A percentile compares a stretch with the other conserved stretches of the same genome.
Conservation (phyloP, 768 basidiomycete species). For the Naematelia aurantialba region DNA sequence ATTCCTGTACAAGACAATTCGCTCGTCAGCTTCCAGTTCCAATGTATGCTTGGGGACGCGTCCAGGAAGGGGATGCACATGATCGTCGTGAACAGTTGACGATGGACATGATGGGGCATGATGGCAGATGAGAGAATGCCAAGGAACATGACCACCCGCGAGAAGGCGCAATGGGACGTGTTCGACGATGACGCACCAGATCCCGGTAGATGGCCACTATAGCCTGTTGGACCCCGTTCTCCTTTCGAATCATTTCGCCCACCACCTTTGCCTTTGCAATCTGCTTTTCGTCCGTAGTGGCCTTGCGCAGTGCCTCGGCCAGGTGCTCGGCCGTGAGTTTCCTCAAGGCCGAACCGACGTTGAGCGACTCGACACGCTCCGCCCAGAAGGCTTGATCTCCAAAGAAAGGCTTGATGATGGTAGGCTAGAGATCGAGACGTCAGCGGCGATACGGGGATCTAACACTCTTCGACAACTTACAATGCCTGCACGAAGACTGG, state of each 20-base stretch:
- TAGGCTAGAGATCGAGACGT: slow-evolving; percentile 56
- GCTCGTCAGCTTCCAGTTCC: no score
- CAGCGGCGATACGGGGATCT: slow-evolving; percentile 53
- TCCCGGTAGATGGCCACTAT: slow-evolving; percentile 96
- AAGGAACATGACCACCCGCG: no score
- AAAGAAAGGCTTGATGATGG: slow-evolving; percentile 95
- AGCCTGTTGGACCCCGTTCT: slow-evolving; percentile 89
- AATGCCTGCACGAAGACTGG: slow-evolving; percentile 68
- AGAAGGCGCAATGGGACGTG: no score
- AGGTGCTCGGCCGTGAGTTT: slow-evolving; percentile 77
- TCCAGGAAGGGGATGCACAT: no score
- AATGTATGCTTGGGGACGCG: no score
- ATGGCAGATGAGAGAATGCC: no score
- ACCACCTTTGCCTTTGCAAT: slow-evolving; percentile 76
- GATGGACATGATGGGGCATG: no score
- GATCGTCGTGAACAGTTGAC: no score
- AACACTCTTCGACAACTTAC: no score
- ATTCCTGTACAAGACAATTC: no score
- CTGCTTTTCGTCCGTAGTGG: slow-evolving; percentile 84
- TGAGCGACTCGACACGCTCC: slow-evolving; percentile 93
- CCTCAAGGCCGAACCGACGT: slow-evolving; percentile 80
- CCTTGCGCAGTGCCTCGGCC: slow-evolving; percentile 70
- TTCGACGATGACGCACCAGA: slow-evolving; percentile 53
- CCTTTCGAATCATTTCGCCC: slow-evolving; percentile 81
- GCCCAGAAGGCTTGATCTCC: slow-evolving; percentile 98